Base-by-base conservation (phyloP, 1,284 basidiomycete species). In the Uromyces viciae-fabae region DNA sequence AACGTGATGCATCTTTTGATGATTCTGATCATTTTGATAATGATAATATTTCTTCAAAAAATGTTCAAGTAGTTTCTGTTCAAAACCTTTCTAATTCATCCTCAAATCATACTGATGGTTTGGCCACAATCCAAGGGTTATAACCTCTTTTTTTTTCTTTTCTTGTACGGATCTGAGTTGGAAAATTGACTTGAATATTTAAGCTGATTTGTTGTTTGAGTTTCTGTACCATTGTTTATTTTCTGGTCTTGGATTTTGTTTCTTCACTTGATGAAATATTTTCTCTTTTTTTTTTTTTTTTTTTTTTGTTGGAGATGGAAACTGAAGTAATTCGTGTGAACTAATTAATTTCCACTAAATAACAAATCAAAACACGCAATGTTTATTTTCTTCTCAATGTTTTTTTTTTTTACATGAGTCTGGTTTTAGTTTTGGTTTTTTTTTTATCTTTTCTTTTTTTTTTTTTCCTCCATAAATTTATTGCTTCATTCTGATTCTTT, bases 101-200 rank as follows among this genome's bases (percentile, higher is more conserved):
- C 5, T 49, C 43, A 11, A 28, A 31, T 9, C n/a, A n/a, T n/a
- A n/a, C n/a, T n/a, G 46, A 71, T 5, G 28, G 33, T 46, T 11
- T 31, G 3, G 46, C 28, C 4, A 72, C 49, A 17, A 54, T 72
- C 46, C 69, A 72, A 54, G 69, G 69, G 38, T 38, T 72, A 72
- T 72, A 72, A 31, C 7, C 11, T 38, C n/a, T 38, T 42, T 36
- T 14, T 31, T 66, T n/a, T 38, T 9, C n/a, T n/a, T 66, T 36
- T 66, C 15, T 66, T 66, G 36, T n/a, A 40, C 42, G 36, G 38
- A 4, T 66, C 25, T 8, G 25, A 25, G 8, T 14, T 25, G 56
- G 14, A 58, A 14, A 28, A 14, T 8, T 28, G 11, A 49, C 11
- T 49, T 49, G 46, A 49, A 11, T 49, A 22, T 49, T 49, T 11